phyloP scores from a whole-genome alignment of 1,139 yeast genomes.

The Meyerozyma elateridarum region DNA sequence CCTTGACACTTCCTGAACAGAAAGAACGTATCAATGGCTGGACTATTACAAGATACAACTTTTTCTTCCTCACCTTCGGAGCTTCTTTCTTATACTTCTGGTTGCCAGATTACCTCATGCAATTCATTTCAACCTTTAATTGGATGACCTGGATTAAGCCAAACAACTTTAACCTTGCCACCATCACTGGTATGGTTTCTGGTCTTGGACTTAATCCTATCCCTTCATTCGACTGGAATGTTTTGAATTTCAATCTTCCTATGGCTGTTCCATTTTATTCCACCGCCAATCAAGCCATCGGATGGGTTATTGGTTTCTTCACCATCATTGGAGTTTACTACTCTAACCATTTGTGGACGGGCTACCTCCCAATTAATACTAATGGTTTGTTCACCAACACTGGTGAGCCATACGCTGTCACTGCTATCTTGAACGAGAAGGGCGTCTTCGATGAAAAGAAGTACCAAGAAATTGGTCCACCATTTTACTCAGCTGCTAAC shows the following conservation, averaged over 20 bases:
- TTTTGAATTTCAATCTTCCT: constrained; percentile 17
- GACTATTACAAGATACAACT: constrained; percentile 42
- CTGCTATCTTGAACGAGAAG: constrained; percentile 31
- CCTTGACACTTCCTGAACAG: constrained; percentile 41
- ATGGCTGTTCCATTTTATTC: constrained; percentile 45
- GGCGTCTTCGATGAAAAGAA: constrained; percentile 34
- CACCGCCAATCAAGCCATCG: constrained; percentile 35
- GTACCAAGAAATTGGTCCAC: constrained; percentile 47
- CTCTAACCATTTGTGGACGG: constrained; percentile 47
- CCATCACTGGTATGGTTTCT: constrained; percentile 44
- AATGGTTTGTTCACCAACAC: constrained; percentile 44
- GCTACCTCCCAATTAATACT: constrained; percentile 51
- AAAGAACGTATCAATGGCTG: constrained; percentile 47
- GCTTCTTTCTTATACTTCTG: constrained; percentile 49
- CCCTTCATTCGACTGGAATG: constrained; percentile 50
- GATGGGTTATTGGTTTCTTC: constrained; percentile 39
- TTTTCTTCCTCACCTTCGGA: constrained; percentile 35
- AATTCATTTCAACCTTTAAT: constrained; percentile 48
- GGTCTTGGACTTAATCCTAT: constrained; percentile 58
- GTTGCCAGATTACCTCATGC: constrained; percentile 51
- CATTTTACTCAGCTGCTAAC: constrained; percentile 56
- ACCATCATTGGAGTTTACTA: constrained; percentile 44
- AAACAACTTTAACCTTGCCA: constrained; percentile 46
- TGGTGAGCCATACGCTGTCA: constrained; percentile 40
- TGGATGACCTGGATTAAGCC: constrained; percentile 67